Percentiles rank a stretch among this genome's conserved stretches.
Conservation (phyloP, 1,139 yeast species). For the Ogataea hybrid region DNA sequence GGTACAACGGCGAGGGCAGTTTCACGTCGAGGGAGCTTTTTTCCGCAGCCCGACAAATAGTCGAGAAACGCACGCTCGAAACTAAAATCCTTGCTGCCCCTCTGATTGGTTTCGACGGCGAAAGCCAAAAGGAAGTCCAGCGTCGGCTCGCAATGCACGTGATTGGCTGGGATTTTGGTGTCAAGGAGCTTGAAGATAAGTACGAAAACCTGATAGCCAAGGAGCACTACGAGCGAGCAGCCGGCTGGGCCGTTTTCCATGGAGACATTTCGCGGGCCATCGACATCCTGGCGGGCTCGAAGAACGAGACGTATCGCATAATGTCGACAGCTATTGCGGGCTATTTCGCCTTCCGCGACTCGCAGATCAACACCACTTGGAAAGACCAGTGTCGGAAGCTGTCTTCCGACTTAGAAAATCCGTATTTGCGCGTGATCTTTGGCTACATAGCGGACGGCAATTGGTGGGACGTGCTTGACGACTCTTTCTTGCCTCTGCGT, state of each 20-base stretch:
- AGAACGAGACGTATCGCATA: slow-evolving; percentile 61
- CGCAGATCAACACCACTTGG: slow-evolving; percentile 76
- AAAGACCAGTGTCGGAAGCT: slow-evolving; percentile 86
- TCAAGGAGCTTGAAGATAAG: slow-evolving; percentile 71
- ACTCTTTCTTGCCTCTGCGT: slow-evolving; percentile 79
- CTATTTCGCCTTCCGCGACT: slow-evolving; percentile 61
- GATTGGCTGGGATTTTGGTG: slow-evolving; percentile 89
- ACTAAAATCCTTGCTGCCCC: slow-evolving; percentile 27
- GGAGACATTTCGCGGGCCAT: slow-evolving; percentile 85
- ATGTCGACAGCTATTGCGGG: slow-evolving; percentile 97
- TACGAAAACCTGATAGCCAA: slow-evolving; percentile 52
- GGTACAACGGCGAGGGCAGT: slow-evolving; percentile 39
- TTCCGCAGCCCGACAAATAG: slow-evolving; percentile 33
- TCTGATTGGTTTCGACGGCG: slow-evolving; percentile 42
- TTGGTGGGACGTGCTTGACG: slow-evolving; percentile 96
- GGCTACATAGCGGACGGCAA: slow-evolving; percentile 93
- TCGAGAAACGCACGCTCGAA: slow-evolving; percentile 28
- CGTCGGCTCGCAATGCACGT: slow-evolving; percentile 79
- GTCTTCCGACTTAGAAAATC: slow-evolving; percentile 85
- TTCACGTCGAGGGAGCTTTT: slow-evolving; percentile 43
- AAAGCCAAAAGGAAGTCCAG: slow-evolving; percentile 55
- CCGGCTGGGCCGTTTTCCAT: slow-evolving; percentile 97
- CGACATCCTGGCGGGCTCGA: slow-evolving; percentile 57
- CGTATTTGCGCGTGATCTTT: slow-evolving; percentile 87
- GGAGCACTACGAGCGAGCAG: slow-evolving; percentile 83